Conservation (phyloP, 2,329 filamentous ascomycete species). For the Pseudonectria buxi region DNA sequence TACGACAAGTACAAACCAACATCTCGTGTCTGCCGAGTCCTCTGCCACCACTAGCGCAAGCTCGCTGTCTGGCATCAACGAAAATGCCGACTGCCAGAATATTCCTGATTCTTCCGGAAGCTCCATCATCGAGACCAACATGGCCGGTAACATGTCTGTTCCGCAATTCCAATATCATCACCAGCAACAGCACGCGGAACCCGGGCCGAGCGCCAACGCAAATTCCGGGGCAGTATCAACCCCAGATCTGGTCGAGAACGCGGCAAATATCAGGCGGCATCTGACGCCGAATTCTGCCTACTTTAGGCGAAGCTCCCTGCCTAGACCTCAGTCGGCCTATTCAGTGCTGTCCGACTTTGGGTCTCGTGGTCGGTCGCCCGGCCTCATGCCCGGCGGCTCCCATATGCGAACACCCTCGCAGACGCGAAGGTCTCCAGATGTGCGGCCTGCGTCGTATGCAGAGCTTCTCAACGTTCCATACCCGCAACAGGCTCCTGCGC, state of each 20-base stretch:
- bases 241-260: conserved; percentile 46
- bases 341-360: conserved; percentile 66
- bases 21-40: conserved; percentile 42
- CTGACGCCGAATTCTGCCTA: conserved; percentile 52
- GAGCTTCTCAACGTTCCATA: conserved; percentile 65
- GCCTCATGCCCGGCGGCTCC: conserved; percentile 33
- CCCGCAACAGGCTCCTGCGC: conserved; percentile 64
- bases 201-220: conserved; percentile 36
- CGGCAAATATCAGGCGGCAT: conserved; percentile 50
- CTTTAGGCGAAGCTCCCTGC: conserved; percentile 50
- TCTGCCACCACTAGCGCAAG: conserved; percentile 51
- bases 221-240: conserved; percentile 41
- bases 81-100: conserved; percentile 38
- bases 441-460: conserved; percentile 46
- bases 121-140: conserved; percentile 41
- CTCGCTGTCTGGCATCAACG: conserved; percentile 46
- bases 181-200: conserved; percentile 39
- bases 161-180: conserved; percentile 59
- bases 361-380: conserved; percentile 55
- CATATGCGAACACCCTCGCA: conserved; percentile 44
- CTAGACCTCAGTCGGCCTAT: conserved; percentile 69
- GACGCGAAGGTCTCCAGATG: conserved; percentile 50
- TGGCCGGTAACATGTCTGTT: conserved; percentile 37
- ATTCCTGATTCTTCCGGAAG: conserved; percentile 43
- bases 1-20: conserved; percentile 42